A percentile compares a stretch with the other conserved stretches of the same genome.
phyloP scores from a whole-genome alignment of 1,284 basidiomycete species.

The Meira nashicola region DNA sequence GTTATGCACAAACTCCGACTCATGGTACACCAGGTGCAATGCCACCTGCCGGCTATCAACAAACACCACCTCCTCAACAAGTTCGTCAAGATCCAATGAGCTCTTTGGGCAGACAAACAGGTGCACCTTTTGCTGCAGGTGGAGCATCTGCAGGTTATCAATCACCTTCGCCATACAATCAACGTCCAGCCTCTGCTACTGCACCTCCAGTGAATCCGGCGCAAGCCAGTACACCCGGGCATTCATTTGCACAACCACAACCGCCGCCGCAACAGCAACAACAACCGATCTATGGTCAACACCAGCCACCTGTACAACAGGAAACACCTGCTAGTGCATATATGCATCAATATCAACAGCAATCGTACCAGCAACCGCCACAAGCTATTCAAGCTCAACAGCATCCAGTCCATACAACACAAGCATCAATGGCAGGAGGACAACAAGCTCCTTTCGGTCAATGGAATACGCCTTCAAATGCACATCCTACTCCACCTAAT shows the following conservation, averaged over 20 bases:
- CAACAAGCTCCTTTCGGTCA: slow-evolving; percentile 13
- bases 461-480: neutral
- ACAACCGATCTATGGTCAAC: neutral
- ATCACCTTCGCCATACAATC: slow-evolving; percentile 6
- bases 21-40: too few species aligned
- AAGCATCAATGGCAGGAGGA: too few species aligned
- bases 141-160: slow-evolving; percentile 24
- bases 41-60: neutral
- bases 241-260: slow-evolving; percentile 20
- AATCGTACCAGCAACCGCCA: slow-evolving; percentile 12
- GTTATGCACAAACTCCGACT: too few species aligned
- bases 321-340: slow-evolving; percentile 41
- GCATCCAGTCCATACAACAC: too few species aligned
- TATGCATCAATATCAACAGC: slow-evolving; percentile 50
- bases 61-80: neutral
- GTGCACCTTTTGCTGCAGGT: slow-evolving; percentile 49
- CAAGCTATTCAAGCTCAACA: slow-evolving; percentile 15
- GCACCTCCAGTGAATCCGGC: neutral
- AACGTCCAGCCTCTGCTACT: slow-evolving; percentile 18
- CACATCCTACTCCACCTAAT: neutral
- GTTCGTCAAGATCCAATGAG: neutral
- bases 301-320: slow-evolving; percentile 2
- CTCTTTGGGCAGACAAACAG: slow-evolving; percentile 10
- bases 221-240: too few species aligned
- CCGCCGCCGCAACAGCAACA: slow-evolving; percentile 23